Evolutionary conservation across 306 rosid species (phyloP).

Genomic region (Carpinus fangiana): DNA sequence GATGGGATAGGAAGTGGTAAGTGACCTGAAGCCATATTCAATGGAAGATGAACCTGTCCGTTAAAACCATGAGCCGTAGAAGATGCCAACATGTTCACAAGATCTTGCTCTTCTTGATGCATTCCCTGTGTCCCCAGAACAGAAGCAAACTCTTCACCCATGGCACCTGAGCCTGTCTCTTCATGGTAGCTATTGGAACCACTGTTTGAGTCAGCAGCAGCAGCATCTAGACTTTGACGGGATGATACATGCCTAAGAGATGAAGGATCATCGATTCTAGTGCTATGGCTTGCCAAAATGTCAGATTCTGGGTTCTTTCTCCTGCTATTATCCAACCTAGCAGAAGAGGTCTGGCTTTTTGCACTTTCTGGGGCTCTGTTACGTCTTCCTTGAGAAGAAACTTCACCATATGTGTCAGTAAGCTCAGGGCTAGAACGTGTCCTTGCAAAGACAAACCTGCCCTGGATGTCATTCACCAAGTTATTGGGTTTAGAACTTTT

Average conservation of each 20-base stretch:
- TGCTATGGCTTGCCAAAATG: slow-evolving; percentile 39
- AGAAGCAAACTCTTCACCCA: slow-evolving; percentile 65
- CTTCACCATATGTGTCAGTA: slow-evolving; percentile 74
- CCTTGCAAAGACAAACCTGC: slow-evolving; percentile 80
- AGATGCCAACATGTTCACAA: slow-evolving; percentile 78
- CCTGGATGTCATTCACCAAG: slow-evolving; percentile 56
- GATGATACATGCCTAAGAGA: slow-evolving; percentile 46
- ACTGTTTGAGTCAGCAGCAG: slow-evolving; percentile 54
- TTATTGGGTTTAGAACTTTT: slow-evolving; percentile 49
- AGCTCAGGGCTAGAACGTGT: slow-evolving; percentile 98
- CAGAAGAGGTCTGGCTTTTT: slow-evolving; percentile 45
- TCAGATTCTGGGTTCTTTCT: slow-evolving; percentile 62
- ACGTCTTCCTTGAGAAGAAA: slow-evolving; percentile 65
- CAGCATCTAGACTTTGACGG: slow-evolving; percentile 44
- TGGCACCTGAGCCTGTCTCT: slow-evolving; percentile 44
- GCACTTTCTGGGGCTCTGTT: slow-evolving; percentile 52
- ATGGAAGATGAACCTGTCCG: slow-evolving; percentile 72
- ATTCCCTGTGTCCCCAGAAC: slow-evolving; percentile 68
- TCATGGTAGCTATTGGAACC: slow-evolving; percentile 53
- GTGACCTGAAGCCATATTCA: slow-evolving; percentile 70
- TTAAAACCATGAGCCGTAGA: slow-evolving; percentile 61
- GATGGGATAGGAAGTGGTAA: slow-evolving; percentile 74
- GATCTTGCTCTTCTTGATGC: slow-evolving; percentile 94
- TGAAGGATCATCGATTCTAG: slow-evolving; percentile 53
- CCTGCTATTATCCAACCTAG: slow-evolving; percentile 59